Evolutionary conservation across 179 eudicot species (phyloP), one percentile per base, ranked within the genome.

Genomic region (Gypsophila paniculata): DNA sequence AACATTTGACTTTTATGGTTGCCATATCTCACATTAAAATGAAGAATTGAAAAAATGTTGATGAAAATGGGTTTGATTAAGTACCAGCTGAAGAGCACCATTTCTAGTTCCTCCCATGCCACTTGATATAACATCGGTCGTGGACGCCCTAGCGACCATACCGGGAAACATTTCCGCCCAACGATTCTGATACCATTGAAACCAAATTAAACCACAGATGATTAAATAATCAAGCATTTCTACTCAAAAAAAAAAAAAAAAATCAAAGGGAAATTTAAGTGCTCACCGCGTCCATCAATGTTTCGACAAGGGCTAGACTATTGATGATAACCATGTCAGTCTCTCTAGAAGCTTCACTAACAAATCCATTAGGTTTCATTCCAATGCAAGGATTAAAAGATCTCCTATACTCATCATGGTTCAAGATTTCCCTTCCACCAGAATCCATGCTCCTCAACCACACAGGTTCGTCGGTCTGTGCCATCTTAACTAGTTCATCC

Each of bases 131-230:
- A 91, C 89, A 75, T 91, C 97, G 5, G 89, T 87, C 1, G 95
- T 90, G 1, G 92, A 72, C 2, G 97, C 81, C 78, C 95, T 86
- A 38, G 96, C 89, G 76, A 94, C 82, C 85, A 94, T 68, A 59
- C 96, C 84, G 8, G 99, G 95, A 74, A 94, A 94, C 91, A 94
- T 90, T 44, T 92, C 97, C 11, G 86, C 82, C 99, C 99, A 94
- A 53, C 89, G 88, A 75, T 84, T 90, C 99, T 92, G 72, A 44
- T 36, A 63, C 15, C 57, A 68, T 1, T 6, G 8, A 68, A 53
- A 15, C 6, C 39, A 29, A 44, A 72, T 48, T 58, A 65, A 18
- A 36, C 2, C 34, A 44, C 15, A 2, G 8, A 18, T 25, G 42
- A 17, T 15, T 21, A 51, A 51, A 26, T 51, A 8, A 22, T 61